Base-by-base conservation (phyloP, 768 basidiomycete genomes). In the Russula earlei region DNA sequence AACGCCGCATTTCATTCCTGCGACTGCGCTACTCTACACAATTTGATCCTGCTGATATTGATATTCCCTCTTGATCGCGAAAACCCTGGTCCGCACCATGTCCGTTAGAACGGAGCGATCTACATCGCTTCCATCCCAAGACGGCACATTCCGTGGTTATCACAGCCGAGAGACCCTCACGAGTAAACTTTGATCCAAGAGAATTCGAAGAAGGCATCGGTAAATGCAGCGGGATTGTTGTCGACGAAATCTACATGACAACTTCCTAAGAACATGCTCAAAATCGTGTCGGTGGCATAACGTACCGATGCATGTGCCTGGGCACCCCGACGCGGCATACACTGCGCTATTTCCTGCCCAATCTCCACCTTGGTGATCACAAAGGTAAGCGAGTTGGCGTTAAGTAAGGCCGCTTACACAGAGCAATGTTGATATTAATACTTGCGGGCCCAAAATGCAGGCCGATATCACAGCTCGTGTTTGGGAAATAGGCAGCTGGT, bases 181-280 rank as follows among this genome's bases (percentile, higher is more conserved):
- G n/a, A n/a, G 67, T 80, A 82, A 29, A 81, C 69, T 55, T 75
- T 77, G 51, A 88, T 67, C 48, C 77, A 78, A 45, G 76, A 74
- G 66, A 91, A 77, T 42, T 86, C 79, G 70, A 86, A 90, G 72
- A 81, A 88, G 0, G 88, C 85, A 31, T 84, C 71, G 10, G 62
- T 60, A 69, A 89, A 89, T 11, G 82, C 83, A 3, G 69, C 67
- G 1, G 87, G 87, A 63, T 86, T 83, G 57, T 77, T 76, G 70
- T 81, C 75, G 61, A 85, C 84, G 61, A 71, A 84, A 58, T 79
- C 83, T 85, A 55, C n/a, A n/a, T n/a, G n/a, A n/a, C n/a, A n/a
- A n/a, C n/a, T n/a, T n/a, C n/a, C n/a, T n/a, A n/a, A n/a, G n/a
- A n/a, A n/a, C n/a, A n/a, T n/a, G n/a, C n/a, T n/a, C n/a, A n/a